Percentiles rank a stretch among this genome's conserved stretches.
phyloP scores from a whole-genome alignment of 805 yeast species.

The Saccharomycopsis selenospora region DNA sequence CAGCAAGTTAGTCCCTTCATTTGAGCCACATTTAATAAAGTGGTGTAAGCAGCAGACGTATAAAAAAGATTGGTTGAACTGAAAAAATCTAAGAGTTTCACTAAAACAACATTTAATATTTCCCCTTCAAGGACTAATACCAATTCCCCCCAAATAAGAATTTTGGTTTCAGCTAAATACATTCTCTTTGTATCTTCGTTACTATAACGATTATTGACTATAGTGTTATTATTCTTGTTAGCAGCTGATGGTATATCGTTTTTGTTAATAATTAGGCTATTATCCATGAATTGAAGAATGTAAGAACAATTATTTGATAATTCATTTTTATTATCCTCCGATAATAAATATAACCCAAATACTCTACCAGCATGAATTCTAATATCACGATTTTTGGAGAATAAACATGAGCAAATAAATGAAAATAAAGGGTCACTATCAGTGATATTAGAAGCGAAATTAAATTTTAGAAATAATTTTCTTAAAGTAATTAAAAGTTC shows the following conservation, averaged over 20 bases:
- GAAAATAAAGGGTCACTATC: constrained; percentile 28
- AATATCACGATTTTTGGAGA: constrained; percentile 44
- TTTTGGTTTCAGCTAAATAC: constrained; percentile 16
- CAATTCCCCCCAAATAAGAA: constrained; percentile 52
- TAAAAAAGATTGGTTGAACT: constrained; percentile 60
- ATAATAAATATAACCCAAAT: constrained; percentile 43
- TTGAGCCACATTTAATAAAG: constrained; percentile 50
- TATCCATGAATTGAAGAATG: constrained; percentile 16
- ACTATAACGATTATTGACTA: constrained; percentile 3
- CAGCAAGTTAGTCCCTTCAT: constrained; percentile 60
- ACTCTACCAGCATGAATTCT: constrained; percentile 46
- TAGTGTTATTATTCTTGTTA: constrained; percentile 11
- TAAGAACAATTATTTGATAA: constrained; percentile 9
- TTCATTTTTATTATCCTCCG: constrained; percentile 35
- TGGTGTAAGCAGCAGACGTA: constrained; percentile 61
- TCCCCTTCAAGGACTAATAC: constrained; percentile 60
- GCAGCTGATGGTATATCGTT: constrained; percentile 10
- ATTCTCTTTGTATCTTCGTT: background rate
- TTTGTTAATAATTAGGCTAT: constrained; percentile 11
- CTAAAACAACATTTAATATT: constrained; percentile 54
- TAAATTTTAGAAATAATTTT: constrained; percentile 45
- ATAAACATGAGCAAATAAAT: constrained; percentile 35
- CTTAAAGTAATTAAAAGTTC: constrained; percentile 40
- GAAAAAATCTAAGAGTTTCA: constrained; percentile 58
- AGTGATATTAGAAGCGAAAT: constrained; percentile 36